These are phyloP conservation scores for Citrullus amarus DNA, from an alignment of 306 rosid genomes.

Conservation along the genomic window DNA sequence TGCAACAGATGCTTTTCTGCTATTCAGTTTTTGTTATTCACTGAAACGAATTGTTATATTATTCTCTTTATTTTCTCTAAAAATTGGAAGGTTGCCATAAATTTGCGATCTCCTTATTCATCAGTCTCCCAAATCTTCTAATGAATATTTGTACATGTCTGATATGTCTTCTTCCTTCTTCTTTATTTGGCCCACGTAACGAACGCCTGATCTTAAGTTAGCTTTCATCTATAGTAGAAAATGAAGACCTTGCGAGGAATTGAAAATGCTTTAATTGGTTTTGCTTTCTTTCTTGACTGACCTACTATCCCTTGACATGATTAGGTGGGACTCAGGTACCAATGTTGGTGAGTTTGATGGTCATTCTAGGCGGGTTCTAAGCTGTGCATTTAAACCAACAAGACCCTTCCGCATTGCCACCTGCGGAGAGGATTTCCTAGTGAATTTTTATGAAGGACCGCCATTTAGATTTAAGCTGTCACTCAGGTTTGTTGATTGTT, in stretches of 20 bases:
- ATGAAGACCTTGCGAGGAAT: background rate
- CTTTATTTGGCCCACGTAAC: background rate
- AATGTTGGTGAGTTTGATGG: slow-evolving; percentile 98
- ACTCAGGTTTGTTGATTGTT: slow-evolving; percentile 38
- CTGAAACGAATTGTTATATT: background rate
- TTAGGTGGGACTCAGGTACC: slow-evolving; percentile 93
- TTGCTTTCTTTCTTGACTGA: background rate
- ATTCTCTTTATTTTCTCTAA: background rate
- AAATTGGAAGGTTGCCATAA: background rate
- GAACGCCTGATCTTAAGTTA: background rate
- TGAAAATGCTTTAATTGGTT: background rate
- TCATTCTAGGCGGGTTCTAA: slow-evolving; percentile 76
- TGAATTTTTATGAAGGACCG: slow-evolving; percentile 90
- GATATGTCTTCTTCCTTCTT: background rate
- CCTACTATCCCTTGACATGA: background rate
- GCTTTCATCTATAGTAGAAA: background rate
- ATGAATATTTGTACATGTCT: background rate
- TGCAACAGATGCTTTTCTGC: background rate
- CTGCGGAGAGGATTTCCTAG: slow-evolving; percentile 85
- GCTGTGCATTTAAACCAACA: slow-evolving; percentile 90
- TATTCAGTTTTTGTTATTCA: background rate
- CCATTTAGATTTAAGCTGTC: slow-evolving; percentile 91
- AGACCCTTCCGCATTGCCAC: slow-evolving; percentile 87
- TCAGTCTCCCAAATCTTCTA: background rate
- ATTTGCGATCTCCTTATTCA: background rate